A percentile compares a stretch with the other conserved stretches of the same genome.
phyloP scores from a whole-genome alignment of 371 early-diverging fungal species.

The Mortierella sp. region DNA sequence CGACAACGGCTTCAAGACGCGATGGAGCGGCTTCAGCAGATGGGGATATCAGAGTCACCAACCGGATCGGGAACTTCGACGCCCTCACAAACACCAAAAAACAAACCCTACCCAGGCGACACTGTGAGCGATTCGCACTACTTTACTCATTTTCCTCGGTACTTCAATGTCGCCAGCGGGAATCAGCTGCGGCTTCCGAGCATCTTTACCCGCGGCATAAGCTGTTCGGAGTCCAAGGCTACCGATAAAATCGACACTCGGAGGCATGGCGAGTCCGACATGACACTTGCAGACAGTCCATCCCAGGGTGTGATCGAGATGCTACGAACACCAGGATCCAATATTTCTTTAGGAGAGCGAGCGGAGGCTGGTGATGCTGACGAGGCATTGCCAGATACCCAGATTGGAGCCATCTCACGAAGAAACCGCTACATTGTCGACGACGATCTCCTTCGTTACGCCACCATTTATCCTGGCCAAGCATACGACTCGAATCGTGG shows the following conservation, averaged over 20 bases:
- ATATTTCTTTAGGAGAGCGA: not conserved
- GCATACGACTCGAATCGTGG: not conserved
- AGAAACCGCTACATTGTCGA: not conserved
- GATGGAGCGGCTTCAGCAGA: constrained; percentile 16
- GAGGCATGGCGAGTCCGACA: not conserved
- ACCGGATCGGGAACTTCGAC: not conserved
- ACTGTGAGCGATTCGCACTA: constrained; percentile 11
- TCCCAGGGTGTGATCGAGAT: not conserved
- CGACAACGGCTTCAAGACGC: constrained; percentile 5
- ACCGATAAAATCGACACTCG: too few relatives aligned
- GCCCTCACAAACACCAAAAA: not conserved
- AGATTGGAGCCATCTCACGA: not conserved
- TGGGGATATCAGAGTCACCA: not conserved
- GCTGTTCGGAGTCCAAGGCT: not conserved
- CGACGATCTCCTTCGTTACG: constrained; percentile 6
- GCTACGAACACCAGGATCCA: not conserved
- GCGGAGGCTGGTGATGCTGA: not conserved
- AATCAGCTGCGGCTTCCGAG: constrained; percentile 12
- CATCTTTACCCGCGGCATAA: constrained; percentile 4
- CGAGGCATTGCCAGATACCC: not conserved
- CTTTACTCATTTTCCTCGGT: constrained; percentile 13
- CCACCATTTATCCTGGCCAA: not conserved
- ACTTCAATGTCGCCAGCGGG: not conserved
- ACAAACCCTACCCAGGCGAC: not conserved
- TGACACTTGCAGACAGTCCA: not conserved